Base-by-base conservation (phyloP, 805 yeast genomes). In the Saturnispora galanensis region DNA sequence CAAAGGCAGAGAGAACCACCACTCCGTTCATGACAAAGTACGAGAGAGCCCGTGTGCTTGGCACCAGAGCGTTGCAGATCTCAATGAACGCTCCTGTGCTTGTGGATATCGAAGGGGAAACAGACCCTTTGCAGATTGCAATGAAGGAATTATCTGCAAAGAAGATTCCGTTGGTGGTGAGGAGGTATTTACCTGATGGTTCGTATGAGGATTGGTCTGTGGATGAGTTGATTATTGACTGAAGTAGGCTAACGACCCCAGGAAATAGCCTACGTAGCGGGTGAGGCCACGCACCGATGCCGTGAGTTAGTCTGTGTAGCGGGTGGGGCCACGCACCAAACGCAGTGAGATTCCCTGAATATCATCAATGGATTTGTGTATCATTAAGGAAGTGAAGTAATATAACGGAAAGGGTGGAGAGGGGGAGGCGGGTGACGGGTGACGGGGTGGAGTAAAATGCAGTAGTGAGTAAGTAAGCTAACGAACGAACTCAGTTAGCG, bases 11-110 rank as follows among this genome's bases (percentile, higher is more conserved):
- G 52, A 78, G 99, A 65, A 75, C 88, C 26, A 93, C 99, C 11
- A 93, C 99, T 5, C 99, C 99, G 44, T 93, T 90, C 63, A 89
- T 93, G 97, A 93, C 99, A 47, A 93, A 94, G 62, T 93, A 93
- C 64, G 99, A 93, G 71, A 77, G 97, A 56, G 99, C 99, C 7
- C 79, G 99, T 69, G 87, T 93, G 49, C 74, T 93, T 57, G 99
- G 99, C 26, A 93, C 99, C 10, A 77, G 99, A 57, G 98, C 99
- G 1, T 70, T 93, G 52, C 99, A 93, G 66, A 90, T 93, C 56
- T 87, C 97, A 26, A 84, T 93, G 85, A 93, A 93, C 61, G 98
- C 99, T 1, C 98, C 98, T 2, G 97, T 93, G 3, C 75, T 93
- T 60, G 98, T 93, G 35, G 98, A 94, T 59, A 77, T 93, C 47